phyloP scores from a whole-genome alignment of 257 asterid species.

The Capsicum chinense region DNA sequence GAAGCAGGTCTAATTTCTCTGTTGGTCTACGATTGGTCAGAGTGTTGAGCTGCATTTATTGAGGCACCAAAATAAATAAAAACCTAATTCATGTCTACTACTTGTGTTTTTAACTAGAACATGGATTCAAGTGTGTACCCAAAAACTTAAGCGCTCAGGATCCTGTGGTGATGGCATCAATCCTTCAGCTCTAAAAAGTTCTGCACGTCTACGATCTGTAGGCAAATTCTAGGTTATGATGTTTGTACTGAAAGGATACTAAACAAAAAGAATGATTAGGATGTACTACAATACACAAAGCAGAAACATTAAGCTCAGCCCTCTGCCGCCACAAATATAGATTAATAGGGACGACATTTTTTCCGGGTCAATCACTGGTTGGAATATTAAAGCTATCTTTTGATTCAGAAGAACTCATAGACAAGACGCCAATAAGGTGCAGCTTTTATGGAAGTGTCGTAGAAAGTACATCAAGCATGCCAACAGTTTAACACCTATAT shows the following conservation, averaged over 20 bases:
- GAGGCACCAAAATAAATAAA: slow-evolving; percentile 21
- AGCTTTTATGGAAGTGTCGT: not conserved
- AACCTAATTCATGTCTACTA: not conserved
- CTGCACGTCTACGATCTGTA: slow-evolving; percentile 87
- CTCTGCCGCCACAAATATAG: not conserved
- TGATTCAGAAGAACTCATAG: not conserved
- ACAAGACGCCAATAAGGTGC: not conserved
- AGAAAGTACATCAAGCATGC: not conserved
- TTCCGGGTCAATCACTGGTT: not conserved
- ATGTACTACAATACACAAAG: not conserved
- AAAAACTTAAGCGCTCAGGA: slow-evolving; percentile 92
- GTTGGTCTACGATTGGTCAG: slow-evolving; percentile 78
- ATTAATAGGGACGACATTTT: not conserved
- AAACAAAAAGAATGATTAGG: not conserved
- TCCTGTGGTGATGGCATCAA: slow-evolving; percentile 80
- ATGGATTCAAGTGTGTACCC: slow-evolving; percentile 59
- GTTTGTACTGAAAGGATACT: slow-evolving; percentile 15
- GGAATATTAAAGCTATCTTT: not conserved
- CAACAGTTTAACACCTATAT: not conserved
- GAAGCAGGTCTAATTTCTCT: slow-evolving; percentile 89
- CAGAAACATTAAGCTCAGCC: not conserved
- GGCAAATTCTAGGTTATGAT: slow-evolving; percentile 23
- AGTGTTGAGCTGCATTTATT: slow-evolving; percentile 73
- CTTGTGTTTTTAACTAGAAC: slow-evolving; percentile 30
- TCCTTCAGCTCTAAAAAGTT: slow-evolving; percentile 85